These are phyloP conservation scores for Torrubiella hemipterigena DNA, from an alignment of 2,329 filamentous ascomycete genomes.

Conservation along the genomic window DNA sequence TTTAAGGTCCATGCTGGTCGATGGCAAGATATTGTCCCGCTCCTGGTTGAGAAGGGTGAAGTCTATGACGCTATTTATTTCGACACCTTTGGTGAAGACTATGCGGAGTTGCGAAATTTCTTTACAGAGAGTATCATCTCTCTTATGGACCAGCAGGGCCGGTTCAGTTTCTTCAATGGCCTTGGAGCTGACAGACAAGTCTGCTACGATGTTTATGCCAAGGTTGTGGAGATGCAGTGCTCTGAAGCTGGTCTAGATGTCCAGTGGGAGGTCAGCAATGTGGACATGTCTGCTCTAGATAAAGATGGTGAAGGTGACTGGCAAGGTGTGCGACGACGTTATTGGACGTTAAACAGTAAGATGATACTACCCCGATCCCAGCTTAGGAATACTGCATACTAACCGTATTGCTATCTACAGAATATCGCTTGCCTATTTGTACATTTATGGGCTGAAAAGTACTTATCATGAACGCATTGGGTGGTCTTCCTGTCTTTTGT, in stretches of 20 bases:
- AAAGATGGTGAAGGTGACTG: conserved; percentile 63
- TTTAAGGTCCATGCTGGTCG: conserved; percentile 58
- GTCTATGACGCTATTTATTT: conserved; percentile 88
- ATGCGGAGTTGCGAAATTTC: conserved; percentile 71
- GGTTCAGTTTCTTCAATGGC: conserved; percentile 83
- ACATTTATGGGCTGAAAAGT: conserved; percentile 59
- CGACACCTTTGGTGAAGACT: conserved; percentile 94
- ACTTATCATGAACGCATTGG: too few species aligned
- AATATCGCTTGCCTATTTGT: conserved; percentile 63
- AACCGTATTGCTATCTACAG: conserved; percentile 22
- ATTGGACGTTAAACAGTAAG: conserved; percentile 74
- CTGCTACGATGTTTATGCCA: conserved; percentile 93
- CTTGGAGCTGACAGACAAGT: conserved; percentile 85
- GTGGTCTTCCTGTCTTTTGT: too few species aligned
- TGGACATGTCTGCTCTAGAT: conserved; percentile 55
- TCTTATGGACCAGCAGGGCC: conserved; percentile 57
- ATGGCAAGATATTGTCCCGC: conserved; percentile 72
- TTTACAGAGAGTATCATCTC: conserved; percentile 80
- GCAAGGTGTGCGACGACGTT: conserved; percentile 77
- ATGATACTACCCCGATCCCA: conserved; percentile 10
- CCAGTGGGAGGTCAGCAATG: conserved; percentile 68
- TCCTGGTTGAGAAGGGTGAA: conserved; percentile 54
- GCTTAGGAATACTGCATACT: conserved; percentile 10
- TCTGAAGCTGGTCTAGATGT: conserved; percentile 82
- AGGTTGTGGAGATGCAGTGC: conserved; percentile 83